These are phyloP conservation scores for Yamadazyma insecticola DNA, from an alignment of 805 yeast genomes.

Conservation along the genomic window DNA sequence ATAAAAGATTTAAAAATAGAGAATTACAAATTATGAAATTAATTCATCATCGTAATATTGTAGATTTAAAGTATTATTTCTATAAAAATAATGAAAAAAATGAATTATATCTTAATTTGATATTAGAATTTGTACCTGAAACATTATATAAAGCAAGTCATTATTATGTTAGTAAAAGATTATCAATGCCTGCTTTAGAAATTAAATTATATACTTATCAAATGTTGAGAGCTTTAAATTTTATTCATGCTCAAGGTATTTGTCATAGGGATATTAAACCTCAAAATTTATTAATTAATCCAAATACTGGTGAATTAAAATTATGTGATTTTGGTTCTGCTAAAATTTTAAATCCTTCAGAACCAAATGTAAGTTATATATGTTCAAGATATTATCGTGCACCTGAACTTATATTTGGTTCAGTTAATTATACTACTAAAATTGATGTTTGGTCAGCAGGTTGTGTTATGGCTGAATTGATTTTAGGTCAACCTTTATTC, in stretches of 20 bases:
- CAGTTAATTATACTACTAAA: slow-evolving; percentile 92
- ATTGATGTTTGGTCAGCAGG: slow-evolving; percentile 98
- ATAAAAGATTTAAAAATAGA: slow-evolving; percentile 87
- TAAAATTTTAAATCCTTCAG: slow-evolving; percentile 80
- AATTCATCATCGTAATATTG: slow-evolving; percentile 81
- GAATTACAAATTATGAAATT: slow-evolving; percentile 94
- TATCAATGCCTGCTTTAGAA: slow-evolving; percentile 84
- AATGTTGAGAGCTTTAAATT: slow-evolving; percentile 70
- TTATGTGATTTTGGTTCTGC: slow-evolving; percentile 97
- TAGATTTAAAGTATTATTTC: slow-evolving; percentile 81
- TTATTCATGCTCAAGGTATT: slow-evolving; percentile 71
- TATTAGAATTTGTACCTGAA: slow-evolving; percentile 92
- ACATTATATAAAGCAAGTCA: slow-evolving; percentile 88
- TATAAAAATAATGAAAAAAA: slow-evolving; percentile 68
- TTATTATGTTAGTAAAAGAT: slow-evolving; percentile 68
- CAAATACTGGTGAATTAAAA: slow-evolving; percentile 77
- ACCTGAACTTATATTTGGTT: slow-evolving; percentile 96
- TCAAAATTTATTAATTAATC: slow-evolving; percentile 83
- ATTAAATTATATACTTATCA: slow-evolving; percentile 81
- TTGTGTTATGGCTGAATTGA: slow-evolving; percentile 95
- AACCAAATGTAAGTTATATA: slow-evolving; percentile 93
- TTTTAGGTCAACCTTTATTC: slow-evolving; percentile 92
- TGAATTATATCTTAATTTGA: slow-evolving; percentile 83
- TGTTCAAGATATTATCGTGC: slow-evolving; percentile 97
- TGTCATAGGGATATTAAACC: slow-evolving; percentile 96